Conservation (phyloP, 345 rosid genomes). For the Pistacia vera region DNA sequence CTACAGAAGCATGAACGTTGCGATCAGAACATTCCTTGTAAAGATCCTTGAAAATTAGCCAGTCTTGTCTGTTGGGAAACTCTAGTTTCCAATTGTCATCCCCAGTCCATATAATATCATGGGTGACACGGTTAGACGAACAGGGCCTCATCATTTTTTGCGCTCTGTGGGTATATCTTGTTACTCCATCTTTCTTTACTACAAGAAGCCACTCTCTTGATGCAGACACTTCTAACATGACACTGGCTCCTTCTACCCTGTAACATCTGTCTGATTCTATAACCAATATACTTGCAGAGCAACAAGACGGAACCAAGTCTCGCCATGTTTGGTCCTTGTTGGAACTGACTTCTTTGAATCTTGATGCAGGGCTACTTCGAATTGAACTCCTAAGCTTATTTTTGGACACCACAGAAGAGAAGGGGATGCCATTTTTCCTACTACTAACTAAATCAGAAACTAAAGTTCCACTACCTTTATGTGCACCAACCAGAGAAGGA, state of each 20-base stretch:
- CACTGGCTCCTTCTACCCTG: conserved; percentile 67
- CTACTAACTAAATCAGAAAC: conserved; percentile 59
- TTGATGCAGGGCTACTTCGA: conserved; percentile 30
- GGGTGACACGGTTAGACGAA: conserved; percentile 63
- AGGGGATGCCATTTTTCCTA: conserved; percentile 56
- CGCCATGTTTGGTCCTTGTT: conserved; percentile 28
- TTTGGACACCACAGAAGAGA: conserved; percentile 46
- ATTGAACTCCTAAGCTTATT: conserved; percentile 55
- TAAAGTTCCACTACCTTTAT: conserved; percentile 56
- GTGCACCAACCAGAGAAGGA: conserved; percentile 38
- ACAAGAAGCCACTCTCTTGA: conserved; percentile 75
- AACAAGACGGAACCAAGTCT: conserved; percentile 42
- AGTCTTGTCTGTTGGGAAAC: conserved; percentile 67
- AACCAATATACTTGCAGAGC: conserved; percentile 67
- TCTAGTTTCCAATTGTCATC: conserved; percentile 88
- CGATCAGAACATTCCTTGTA: conserved; percentile 82
- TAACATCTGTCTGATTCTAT: conserved; percentile 64
- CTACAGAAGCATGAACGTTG: conserved; percentile 42
- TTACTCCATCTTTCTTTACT: conserved; percentile 55
- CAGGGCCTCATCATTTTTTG: conserved; percentile 63
- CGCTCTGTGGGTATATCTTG: conserved; percentile 50
- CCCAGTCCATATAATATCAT: conserved; percentile 66
- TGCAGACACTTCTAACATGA: conserved; percentile 52
- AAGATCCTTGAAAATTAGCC: conserved; percentile 83
- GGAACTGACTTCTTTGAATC: conserved; percentile 35